Percentiles rank a stretch among this genome's conserved stretches.
These are phyloP conservation scores for Aspergillus candidus DNA, from an alignment of 2,329 filamentous ascomycete species.

Conservation along the genomic window DNA sequence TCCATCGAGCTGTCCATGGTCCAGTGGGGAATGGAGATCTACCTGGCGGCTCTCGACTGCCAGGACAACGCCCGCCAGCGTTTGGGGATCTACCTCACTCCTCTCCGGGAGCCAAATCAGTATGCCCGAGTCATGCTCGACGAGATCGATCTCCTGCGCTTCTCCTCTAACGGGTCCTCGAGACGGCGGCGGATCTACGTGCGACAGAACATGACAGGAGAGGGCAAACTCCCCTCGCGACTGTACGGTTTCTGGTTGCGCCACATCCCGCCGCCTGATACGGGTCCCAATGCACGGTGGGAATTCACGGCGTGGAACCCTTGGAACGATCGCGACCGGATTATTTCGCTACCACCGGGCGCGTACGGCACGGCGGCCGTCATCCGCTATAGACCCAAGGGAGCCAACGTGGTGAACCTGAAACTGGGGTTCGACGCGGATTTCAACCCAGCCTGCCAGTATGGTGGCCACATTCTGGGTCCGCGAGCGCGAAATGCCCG, in stretches of 20 bases:
- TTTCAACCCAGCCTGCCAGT: neutral
- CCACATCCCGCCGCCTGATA: neutral
- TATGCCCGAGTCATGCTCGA: neutral
- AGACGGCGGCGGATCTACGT: neutral
- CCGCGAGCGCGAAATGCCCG: neutral
- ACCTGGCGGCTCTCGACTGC: constrained; percentile 17
- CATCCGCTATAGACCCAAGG: neutral
- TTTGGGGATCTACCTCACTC: neutral
- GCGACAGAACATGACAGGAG: neutral
- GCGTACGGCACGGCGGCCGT: neutral
- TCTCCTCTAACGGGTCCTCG: neutral
- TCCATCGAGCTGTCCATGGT: constrained; percentile 13
- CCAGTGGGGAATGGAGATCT: constrained; percentile 16
- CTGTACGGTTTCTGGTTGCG: constrained; percentile 1
- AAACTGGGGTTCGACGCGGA: neutral
- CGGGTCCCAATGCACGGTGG: neutral
- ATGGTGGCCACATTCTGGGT: neutral
- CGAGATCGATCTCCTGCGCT: neutral
- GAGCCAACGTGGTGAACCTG: neutral
- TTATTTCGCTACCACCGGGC: neutral
- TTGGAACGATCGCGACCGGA: neutral
- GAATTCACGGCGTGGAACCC: neutral
- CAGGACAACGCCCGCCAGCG: neutral
- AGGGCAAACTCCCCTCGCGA: neutral
- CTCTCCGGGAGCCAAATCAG: neutral